Conservation (phyloP, 2,329 filamentous ascomycete genomes). For the Cordyceps javanica region DNA sequence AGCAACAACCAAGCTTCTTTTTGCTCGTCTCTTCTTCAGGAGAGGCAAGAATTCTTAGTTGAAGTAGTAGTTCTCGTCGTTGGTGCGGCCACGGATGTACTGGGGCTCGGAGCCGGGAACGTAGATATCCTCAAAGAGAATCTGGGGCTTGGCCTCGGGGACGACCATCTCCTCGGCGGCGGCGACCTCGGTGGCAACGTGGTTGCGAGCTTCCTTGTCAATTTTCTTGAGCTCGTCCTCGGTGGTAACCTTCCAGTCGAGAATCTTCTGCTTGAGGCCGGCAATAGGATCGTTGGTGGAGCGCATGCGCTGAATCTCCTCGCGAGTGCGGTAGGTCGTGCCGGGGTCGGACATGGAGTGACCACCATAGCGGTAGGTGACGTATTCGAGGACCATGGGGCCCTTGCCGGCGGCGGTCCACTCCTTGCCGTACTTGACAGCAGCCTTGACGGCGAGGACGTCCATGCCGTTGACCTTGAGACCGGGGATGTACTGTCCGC, state of each 20-base stretch:
- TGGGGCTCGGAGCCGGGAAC: constrained; percentile 79
- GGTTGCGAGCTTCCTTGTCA: constrained; percentile 84
- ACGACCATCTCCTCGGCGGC: constrained; percentile 80
- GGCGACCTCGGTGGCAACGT: constrained; percentile 86
- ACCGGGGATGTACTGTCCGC: constrained; percentile 98
- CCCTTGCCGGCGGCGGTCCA: constrained; percentile 79
- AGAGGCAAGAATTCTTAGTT: constrained; percentile 38
- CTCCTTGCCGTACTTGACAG: constrained; percentile 88
- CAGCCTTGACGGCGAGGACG: constrained; percentile 93
- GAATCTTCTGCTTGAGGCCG: constrained; percentile 93
- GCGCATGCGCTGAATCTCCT: constrained; percentile 99
- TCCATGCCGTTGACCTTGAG: constrained; percentile 99
- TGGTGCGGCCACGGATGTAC: constrained; percentile 79
- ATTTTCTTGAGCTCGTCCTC: constrained; percentile 96
- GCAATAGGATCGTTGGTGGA: constrained; percentile 98
- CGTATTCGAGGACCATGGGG: constrained; percentile 94
- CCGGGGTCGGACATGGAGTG: constrained; percentile 99
- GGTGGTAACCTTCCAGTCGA: constrained; percentile 86
- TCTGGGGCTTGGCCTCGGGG: constrained; percentile 73
- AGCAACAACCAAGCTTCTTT: neutral
- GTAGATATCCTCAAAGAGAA: constrained; percentile 96
- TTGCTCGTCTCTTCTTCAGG: neutral
- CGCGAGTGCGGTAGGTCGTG: constrained; percentile 97
- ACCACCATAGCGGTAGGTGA: constrained; percentile 98
- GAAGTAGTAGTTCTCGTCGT: constrained; percentile 95